phyloP scores from a whole-genome alignment of 2,329 filamentous ascomycete genomes.

The Aureobasidium sp. region DNA sequence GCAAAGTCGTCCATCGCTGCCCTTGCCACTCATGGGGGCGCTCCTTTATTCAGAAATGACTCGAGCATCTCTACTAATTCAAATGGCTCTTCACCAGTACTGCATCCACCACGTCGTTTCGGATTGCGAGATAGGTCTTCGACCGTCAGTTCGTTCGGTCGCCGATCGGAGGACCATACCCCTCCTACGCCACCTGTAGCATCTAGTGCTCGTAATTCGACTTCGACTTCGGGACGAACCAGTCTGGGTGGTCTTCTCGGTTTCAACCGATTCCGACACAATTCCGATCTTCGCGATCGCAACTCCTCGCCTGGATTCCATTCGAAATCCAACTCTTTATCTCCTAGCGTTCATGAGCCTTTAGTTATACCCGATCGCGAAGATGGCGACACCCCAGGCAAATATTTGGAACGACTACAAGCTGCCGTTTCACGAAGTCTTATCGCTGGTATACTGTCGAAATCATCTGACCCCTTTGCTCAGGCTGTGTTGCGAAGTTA shows the following conservation, averaged over 20 bases:
- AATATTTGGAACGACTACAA: conserved; percentile 79
- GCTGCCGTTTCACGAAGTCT: conserved; percentile 70
- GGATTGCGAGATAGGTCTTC: conserved; percentile 72
- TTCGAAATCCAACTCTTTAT: conserved; percentile 79
- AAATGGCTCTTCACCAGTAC: conserved; percentile 46
- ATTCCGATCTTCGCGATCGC: conserved; percentile 63
- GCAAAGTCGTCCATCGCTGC: conserved; percentile 39
- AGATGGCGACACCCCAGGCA: conserved; percentile 83
- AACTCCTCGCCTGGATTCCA: conserved; percentile 66
- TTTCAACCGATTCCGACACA: conserved; percentile 69
- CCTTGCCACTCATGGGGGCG: conserved; percentile 38
- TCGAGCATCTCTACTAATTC: conserved; percentile 64
- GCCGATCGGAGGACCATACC: conserved; percentile 64
- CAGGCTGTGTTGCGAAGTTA: conserved; percentile 82
- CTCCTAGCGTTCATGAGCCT: conserved; percentile 61
- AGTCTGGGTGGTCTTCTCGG: conserved; percentile 88
- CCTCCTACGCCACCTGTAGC: conserved; percentile 57
- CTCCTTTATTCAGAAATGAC: conserved; percentile 50
- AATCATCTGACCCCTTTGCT: conserved; percentile 77
- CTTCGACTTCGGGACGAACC: conserved; percentile 76
- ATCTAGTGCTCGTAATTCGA: conserved; percentile 61
- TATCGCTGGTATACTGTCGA: conserved; percentile 79
- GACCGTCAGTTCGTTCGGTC: conserved; percentile 76
- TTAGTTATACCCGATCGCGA: conserved; percentile 66
- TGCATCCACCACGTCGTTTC: conserved; percentile 52